phyloP scores from a whole-genome alignment of 1,139 yeast genomes.

The Tardiomyces blankii region DNA sequence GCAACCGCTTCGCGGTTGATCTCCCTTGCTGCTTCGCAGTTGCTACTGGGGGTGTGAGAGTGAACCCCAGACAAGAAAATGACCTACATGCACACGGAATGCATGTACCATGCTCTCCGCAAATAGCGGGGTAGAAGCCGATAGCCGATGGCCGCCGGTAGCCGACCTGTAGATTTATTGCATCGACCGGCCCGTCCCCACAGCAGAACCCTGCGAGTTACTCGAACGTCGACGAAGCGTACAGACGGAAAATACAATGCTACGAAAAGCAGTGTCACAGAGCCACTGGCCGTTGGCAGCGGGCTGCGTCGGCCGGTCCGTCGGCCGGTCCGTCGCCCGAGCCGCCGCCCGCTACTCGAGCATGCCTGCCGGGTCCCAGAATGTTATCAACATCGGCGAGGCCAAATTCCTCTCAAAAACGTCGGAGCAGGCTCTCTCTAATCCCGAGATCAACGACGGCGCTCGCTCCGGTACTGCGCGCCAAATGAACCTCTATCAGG shows the following conservation, averaged over 20 bases:
- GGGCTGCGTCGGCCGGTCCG: no score
- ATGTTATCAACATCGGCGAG: slow-evolving; percentile 14
- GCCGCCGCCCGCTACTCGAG: not conserved
- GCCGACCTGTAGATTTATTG: not conserved
- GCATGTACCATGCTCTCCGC: no score
- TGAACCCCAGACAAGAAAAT: no score
- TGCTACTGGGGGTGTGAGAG: no score
- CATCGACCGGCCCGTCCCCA: not conserved
- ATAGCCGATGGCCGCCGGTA: not conserved
- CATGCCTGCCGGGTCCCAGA: not conserved
- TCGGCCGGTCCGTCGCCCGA: no score
- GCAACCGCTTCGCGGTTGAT: no score
- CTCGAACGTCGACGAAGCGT: not conserved
- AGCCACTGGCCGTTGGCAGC: not conserved
- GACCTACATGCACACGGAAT: not conserved
- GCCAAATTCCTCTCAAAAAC: slow-evolving; percentile 18
- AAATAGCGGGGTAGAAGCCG: not conserved
- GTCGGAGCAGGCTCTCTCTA: slow-evolving; percentile 12
- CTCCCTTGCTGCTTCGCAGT: no score
- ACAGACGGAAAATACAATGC: not conserved
- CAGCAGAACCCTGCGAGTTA: not conserved
- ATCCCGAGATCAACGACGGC: slow-evolving; percentile 10
- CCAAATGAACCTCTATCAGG: slow-evolving; percentile 24
- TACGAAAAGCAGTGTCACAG: not conserved
- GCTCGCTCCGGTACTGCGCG: slow-evolving; percentile 14